Evolutionary conservation across 2,329 filamentous ascomycete species (phyloP).

Genomic region (Hypoxylon sp.): DNA sequence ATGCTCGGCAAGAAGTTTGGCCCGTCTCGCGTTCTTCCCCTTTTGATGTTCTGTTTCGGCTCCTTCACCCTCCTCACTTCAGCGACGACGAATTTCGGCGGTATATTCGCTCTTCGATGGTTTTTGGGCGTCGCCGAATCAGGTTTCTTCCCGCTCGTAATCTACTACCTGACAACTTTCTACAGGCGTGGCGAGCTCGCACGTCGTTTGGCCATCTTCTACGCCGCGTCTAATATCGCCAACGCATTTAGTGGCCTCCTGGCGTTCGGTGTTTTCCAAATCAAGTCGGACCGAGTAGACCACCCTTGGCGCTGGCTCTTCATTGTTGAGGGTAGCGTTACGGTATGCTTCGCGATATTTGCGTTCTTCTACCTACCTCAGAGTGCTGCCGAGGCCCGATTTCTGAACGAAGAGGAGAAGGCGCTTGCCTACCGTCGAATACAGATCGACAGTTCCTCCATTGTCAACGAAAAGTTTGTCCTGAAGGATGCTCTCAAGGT

Average conservation of each 20-base stretch:
- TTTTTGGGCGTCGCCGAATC: constrained; percentile 78
- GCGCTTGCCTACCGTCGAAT: constrained; percentile 80
- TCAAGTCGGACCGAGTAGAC: constrained; percentile 56
- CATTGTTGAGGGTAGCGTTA: constrained; percentile 65
- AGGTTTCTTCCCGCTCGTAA: constrained; percentile 78
- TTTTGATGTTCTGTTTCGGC: constrained; percentile 77
- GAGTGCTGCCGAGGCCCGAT: constrained; percentile 74
- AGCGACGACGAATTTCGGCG: constrained; percentile 71
- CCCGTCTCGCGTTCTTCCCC: constrained; percentile 72
- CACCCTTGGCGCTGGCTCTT: constrained; percentile 66
- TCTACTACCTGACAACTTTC: constrained; percentile 72
- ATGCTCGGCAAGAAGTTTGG: constrained; percentile 79
- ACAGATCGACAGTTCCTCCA: constrained; percentile 79
- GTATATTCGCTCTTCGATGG: constrained; percentile 77
- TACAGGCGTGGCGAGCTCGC: constrained; percentile 81
- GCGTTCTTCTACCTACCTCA: constrained; percentile 78
- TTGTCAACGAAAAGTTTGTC: constrained; percentile 67
- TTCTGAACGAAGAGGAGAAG: constrained; percentile 76
- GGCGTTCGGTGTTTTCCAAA: constrained; percentile 65
- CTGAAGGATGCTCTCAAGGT: constrained; percentile 66
- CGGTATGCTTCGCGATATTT: constrained; percentile 73
- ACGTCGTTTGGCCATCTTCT: constrained; percentile 79
- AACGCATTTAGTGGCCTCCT: constrained; percentile 67
- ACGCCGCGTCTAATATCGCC: constrained; percentile 81
- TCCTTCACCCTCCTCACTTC: constrained; percentile 73